A percentile compares a stretch with the other conserved stretches of the same genome.
Conservation (phyloP, 202 grass and related monocot genomes). For the Setaria viridis region DNA sequence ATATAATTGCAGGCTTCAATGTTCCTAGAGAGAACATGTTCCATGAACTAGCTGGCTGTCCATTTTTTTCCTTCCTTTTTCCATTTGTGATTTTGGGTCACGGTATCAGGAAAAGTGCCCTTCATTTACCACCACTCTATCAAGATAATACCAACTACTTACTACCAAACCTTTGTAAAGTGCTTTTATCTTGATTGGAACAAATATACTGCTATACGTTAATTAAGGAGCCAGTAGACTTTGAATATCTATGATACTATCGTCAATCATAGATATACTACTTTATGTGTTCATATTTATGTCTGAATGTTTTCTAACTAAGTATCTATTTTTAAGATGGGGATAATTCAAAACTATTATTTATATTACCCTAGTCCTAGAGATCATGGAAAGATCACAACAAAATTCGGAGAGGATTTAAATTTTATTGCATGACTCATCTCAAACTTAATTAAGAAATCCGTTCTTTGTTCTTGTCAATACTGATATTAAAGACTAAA, state of each 20-base stretch:
- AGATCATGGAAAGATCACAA: slow-evolving; percentile 1
- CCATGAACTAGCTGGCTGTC: not conserved
- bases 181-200: slow-evolving; percentile 52
- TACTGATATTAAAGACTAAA: not conserved
- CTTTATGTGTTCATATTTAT: slow-evolving; percentile 23
- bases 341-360: too few species aligned
- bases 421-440: not conserved
- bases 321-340: too few species aligned
- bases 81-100: slow-evolving; percentile 27
- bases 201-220: slow-evolving; percentile 45
- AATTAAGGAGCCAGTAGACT: slow-evolving; percentile 38
- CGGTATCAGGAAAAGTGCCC: slow-evolving; percentile 33
- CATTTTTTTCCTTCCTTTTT: not conserved
- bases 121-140: slow-evolving; percentile 55
- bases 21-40: not conserved
- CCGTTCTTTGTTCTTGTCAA: not conserved
- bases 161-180: slow-evolving; percentile 57
- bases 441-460: not conserved
- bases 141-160: slow-evolving; percentile 62
- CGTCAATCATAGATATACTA: slow-evolving; percentile 27
- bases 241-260: slow-evolving; percentile 27
- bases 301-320: slow-evolving; percentile 1
- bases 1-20: slow-evolving; percentile 1
- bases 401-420: not conserved
- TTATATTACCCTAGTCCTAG: not conserved